Evolutionary conservation across 352 stramenopile species (phyloP).

Genomic region (Globisporangium megalacanthum): DNA sequence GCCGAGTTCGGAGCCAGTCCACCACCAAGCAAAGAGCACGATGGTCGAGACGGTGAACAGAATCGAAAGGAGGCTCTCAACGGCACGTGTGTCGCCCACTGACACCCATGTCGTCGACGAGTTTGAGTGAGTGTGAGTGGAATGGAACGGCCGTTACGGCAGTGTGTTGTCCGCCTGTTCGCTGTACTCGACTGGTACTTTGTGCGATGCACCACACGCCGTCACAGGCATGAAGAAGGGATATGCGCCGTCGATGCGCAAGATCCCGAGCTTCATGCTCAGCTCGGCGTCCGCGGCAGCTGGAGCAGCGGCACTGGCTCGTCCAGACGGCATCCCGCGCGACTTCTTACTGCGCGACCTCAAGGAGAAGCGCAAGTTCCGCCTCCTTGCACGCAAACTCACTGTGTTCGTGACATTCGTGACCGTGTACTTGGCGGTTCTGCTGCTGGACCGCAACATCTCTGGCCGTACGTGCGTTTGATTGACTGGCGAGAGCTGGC

Average conservation of each 20-base stretch:
- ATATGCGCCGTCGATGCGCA: constrained; percentile 12
- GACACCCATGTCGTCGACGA: background rate
- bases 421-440: constrained; percentile 46
- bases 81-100: background rate
- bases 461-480: constrained; percentile 35
- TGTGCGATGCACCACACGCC: no score
- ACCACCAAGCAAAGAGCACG: background rate
- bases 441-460: constrained; percentile 69
- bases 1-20: no score
- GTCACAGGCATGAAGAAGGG: background rate
- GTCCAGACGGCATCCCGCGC: constrained; percentile 26
- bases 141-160: no score
- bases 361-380: constrained; percentile 69
- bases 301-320: constrained; percentile 2
- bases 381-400: constrained; percentile 56
- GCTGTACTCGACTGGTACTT: no score
- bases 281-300: background rate
- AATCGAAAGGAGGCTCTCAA: background rate
- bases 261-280: constrained; percentile 11
- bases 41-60: background rate
- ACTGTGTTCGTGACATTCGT: constrained; percentile 63
- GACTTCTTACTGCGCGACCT: constrained; percentile 54
- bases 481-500: no score
- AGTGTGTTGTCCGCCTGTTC: no score
- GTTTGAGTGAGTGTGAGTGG: background rate